Base-by-base conservation (phyloP, 495 filamentous ascomycete genomes). In the Penicillium daleae region DNA sequence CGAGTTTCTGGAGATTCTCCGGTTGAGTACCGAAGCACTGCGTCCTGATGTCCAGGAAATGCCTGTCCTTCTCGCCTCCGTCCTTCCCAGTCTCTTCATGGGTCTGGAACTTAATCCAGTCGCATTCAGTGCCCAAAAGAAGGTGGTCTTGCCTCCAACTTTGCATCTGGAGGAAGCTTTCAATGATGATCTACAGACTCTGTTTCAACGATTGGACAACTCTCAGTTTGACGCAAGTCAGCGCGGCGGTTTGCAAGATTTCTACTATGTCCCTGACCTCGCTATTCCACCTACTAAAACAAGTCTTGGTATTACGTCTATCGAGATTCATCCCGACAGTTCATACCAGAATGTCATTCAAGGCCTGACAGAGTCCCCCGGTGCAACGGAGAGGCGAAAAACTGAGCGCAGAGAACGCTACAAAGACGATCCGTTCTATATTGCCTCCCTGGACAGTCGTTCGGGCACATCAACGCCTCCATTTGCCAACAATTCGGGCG, bases 351-450 rank as follows among this genome's bases (percentile, higher is more conserved):
- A 83, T 50, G 74, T 79, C 39, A 66, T 72, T 12, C 85, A 85
- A 51, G 80, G 85, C 10, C 82, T 83, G 31, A 84, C 87, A 51
- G 77, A 89, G 9, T 87, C 92, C 60, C 74, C 83, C 1, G 85
- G 89, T 65, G 86, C 87, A 42, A 33, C 86, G 5, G 86, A 86
- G 5, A 82, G 84, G 56, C 82, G 89, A 64, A 88, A 85, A 56
- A 75, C 83, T 0, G 90, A 94, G 64, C 83, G 92, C 29, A 73
- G 82, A 44, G 92, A 94, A 67, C 84, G 91, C 48, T 91, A 97
- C 73, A 88, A 83, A 62, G 94, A 97, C 66, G 95, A 99, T 70
- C 95, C 95, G 4, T 99, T 97, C 71, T 98, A 99, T 70, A 99
- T 99, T 67, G 82, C 80, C 32, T 70, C 79, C 17, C 80, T 81